phyloP scores from a whole-genome alignment of 176 grass and related monocot genomes.

The Oryza rufipogon region DNA sequence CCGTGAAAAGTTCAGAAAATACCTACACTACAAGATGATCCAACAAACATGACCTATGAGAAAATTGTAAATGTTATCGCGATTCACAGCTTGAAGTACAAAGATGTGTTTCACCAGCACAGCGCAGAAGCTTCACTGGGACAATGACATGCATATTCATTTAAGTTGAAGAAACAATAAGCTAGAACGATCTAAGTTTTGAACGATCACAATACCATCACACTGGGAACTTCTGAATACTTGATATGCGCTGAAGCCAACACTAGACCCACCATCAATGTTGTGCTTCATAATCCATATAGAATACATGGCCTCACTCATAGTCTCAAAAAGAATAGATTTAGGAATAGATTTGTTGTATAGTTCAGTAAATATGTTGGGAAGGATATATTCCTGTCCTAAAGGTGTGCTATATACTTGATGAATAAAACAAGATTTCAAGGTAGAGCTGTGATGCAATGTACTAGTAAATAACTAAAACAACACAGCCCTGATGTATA shows the following conservation, averaged over 20 bases:
- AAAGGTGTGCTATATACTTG: not conserved
- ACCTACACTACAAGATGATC: conserved; percentile 7
- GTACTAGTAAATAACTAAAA: not conserved
- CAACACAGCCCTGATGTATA: not conserved
- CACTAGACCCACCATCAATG: not conserved
- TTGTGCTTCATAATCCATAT: not conserved
- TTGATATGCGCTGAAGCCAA: not conserved
- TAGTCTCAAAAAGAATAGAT: not conserved
- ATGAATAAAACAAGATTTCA: conserved; percentile 5
- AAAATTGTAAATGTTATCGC: not conserved
- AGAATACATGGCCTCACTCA: not conserved
- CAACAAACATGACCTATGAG: not conserved
- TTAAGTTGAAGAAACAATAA: not conserved
- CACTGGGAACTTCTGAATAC: not conserved
- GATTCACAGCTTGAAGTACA: not conserved
- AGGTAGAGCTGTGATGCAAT: not conserved
- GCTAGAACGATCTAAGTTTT: not conserved
- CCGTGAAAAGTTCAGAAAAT: not conserved
- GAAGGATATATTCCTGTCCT: not conserved
- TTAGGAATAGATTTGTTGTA: not conserved
- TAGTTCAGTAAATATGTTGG: not conserved
- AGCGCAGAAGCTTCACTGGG: not conserved
- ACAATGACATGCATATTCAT: not conserved
- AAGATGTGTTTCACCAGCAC: not conserved
- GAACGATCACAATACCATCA: conserved; percentile 14